Conservation (phyloP, 2,329 filamentous ascomycete genomes). For the Purpureocillium takamizusanense region DNA sequence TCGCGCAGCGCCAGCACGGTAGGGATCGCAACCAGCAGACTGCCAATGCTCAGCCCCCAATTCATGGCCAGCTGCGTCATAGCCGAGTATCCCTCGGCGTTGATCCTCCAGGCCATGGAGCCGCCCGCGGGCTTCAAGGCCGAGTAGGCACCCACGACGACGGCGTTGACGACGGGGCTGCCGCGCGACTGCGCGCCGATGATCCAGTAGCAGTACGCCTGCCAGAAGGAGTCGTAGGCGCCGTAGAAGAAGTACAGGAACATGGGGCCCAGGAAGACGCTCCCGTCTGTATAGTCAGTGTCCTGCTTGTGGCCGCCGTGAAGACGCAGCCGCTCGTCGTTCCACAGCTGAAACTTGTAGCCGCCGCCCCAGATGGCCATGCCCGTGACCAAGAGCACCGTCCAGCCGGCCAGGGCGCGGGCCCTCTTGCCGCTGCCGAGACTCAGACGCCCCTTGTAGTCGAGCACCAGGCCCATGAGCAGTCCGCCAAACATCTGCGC, state of each 20-base stretch:
- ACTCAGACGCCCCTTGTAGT: conserved; percentile 25
- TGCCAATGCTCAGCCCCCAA: conserved; percentile 33
- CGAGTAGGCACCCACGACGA: conserved; percentile 36
- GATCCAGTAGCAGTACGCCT: conserved; percentile 54
- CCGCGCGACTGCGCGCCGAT: conserved; percentile 33
- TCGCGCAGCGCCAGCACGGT: conserved; percentile 25
- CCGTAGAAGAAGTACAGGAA: conserved; percentile 64
- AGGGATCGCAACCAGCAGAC: conserved; percentile 29
- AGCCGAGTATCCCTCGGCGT: conserved; percentile 21
- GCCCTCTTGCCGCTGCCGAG: conserved; percentile 23
- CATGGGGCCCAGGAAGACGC: conserved; percentile 50
- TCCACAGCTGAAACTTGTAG: conserved; percentile 53
- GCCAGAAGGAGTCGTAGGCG: conserved; percentile 58
- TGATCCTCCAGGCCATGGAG: conserved; percentile 34
- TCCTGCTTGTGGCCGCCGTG: conserved; percentile 30
- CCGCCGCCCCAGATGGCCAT: conserved; percentile 49
- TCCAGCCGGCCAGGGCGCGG: conserved; percentile 36
- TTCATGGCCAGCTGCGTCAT: conserved; percentile 34
- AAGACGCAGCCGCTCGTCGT: conserved; percentile 29
- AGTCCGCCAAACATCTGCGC: conserved; percentile 42
- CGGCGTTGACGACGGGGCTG: conserved; percentile 25
- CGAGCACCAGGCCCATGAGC: conserved; percentile 33
- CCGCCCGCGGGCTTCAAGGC: conserved; percentile 30
- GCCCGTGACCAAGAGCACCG: conserved; percentile 33
- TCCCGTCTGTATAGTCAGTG: conserved; percentile 34